Evolutionary conservation across 768 basidiomycete species (phyloP), one percentile per base, ranked within the genome.

Genomic region (Pleurotus djamor): DNA sequence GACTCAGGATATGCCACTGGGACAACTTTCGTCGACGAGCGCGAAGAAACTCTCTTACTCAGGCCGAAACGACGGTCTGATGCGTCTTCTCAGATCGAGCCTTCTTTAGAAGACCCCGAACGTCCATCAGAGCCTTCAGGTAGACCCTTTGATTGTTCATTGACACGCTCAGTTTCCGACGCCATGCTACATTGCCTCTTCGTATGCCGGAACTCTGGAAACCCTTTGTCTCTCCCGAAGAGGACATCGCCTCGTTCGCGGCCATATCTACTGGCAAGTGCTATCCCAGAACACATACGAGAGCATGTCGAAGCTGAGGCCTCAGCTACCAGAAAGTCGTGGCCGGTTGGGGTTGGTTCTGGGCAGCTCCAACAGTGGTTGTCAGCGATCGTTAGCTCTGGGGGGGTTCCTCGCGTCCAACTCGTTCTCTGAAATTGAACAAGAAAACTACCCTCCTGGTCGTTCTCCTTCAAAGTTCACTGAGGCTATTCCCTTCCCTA

Each of bases 131-230:
- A 51, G 63, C 52, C 34, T 57, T 60, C n/a, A 68, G 68, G 61
- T 63, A 50, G 33, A 67, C 65, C 44, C 66, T 69, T 52, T 67
- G 74, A 33, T 67, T 65, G 14, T 68, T 71, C 36, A 68, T 44
- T 56, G 37, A 77, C 48, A 71, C 74, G 10, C 71, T 74, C 59
- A 65, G 72, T 13, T 74, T 76, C 33, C 71, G 73, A 44, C 74
- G 59, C 14, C 60, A 69, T 64, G 65, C 73, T 12, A 68, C 68
- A 52, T 64, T 72, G 59, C 66, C 76, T 59, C 66, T 74, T 12
- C 70, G 37, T 63, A 67, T 70, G 0, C 80, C 77, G 12, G 79
- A 82, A 59, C 67, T 83, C 34, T 84, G 83, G 83, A 79, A 74
- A 38, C 82, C 83, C 2, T 66, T 76, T 0, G 73, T 78, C 16